Percentiles rank a stretch among this genome's conserved stretches.
These are phyloP conservation scores for Fagus sylvatica DNA, from an alignment of 306 rosid species.

Conservation along the genomic window DNA sequence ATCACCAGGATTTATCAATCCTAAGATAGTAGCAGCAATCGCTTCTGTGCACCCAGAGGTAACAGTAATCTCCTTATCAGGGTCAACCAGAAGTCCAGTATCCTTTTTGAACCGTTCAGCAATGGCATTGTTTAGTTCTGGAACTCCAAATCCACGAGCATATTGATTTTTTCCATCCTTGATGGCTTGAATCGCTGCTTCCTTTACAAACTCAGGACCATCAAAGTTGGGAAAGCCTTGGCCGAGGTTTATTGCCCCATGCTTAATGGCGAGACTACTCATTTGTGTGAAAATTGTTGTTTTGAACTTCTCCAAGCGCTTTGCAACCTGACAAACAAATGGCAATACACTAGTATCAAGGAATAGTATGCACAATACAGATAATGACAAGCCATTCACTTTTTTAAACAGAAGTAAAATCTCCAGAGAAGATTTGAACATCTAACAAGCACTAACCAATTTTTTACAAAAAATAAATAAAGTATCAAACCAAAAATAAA, in stretches of 20 bases:
- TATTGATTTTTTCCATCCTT: constrained; percentile 88
- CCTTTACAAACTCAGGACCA: constrained; percentile 92
- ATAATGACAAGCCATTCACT: background rate
- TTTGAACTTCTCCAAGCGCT: constrained; percentile 88
- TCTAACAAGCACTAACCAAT: background rate
- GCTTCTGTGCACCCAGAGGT: constrained; percentile 95
- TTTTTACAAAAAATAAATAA: background rate
- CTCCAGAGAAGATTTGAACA: background rate
- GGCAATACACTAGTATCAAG: constrained; percentile 5
- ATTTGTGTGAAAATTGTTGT: constrained; percentile 91
- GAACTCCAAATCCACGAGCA: constrained; percentile 81
- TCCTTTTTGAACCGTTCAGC: constrained; percentile 83
- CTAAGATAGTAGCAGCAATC: constrained; percentile 81
- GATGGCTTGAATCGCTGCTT: constrained; percentile 89
- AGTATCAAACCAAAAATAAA: no score
- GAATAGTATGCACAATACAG: background rate
- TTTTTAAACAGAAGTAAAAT: background rate
- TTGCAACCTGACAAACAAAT: constrained; percentile 64
- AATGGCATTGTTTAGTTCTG: constrained; percentile 74
- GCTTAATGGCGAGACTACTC: constrained; percentile 79
- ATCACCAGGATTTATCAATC: constrained; percentile 88
- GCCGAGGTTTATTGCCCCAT: constrained; percentile 90
- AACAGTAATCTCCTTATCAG: constrained; percentile 80
- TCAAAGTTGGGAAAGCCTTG: constrained; percentile 97
- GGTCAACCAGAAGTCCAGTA: constrained; percentile 67